These are phyloP conservation scores for Clarireedia sp. DNA, from an alignment of 2,329 filamentous ascomycete genomes.

Conservation along the genomic window DNA sequence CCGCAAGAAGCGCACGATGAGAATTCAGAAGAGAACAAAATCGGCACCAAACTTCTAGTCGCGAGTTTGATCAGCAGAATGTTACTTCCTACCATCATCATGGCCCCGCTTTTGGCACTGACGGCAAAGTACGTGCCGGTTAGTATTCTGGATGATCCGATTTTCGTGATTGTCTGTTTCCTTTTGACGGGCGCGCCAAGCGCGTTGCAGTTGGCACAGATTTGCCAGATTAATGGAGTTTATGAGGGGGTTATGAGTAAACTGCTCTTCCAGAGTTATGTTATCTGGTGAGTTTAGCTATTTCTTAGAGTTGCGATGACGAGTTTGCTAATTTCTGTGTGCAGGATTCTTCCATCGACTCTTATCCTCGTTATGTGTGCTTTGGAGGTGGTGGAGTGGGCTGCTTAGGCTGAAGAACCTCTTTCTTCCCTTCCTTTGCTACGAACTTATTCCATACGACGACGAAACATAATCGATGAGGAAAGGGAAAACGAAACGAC, in stretches of 20 bases:
- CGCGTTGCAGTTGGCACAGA: constrained; percentile 90
- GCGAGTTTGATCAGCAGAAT: constrained; percentile 84
- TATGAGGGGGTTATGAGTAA: constrained; percentile 92
- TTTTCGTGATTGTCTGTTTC: constrained; percentile 97
- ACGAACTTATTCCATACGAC: neutral
- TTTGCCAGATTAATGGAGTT: constrained; percentile 96
- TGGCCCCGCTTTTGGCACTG: constrained; percentile 82
- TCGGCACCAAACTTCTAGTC: constrained; percentile 70
- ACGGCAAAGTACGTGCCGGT: constrained; percentile 85
- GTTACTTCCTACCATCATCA: constrained; percentile 83
- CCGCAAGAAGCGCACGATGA: constrained; percentile 50
- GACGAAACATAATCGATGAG: neutral
- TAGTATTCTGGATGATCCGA: constrained; percentile 93
- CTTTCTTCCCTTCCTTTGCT: neutral
- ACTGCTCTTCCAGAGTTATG: constrained; percentile 91
- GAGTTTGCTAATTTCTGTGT: neutral
- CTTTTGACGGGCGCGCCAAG: constrained; percentile 88
- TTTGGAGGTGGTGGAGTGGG: constrained; percentile 89
- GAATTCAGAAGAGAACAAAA: constrained; percentile 62
- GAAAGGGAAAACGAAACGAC: too few relatives aligned
- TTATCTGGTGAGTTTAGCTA: constrained; percentile 64
- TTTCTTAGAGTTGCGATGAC: neutral
- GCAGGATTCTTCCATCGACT: constrained; percentile 86
- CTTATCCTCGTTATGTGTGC: constrained; percentile 84
- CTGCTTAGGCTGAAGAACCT: constrained; percentile 30